Percentiles rank a stretch among this genome's conserved stretches.
Evolutionary conservation across 495 filamentous ascomycete species (phyloP).

Genomic region (Usnea hakonensis): DNA sequence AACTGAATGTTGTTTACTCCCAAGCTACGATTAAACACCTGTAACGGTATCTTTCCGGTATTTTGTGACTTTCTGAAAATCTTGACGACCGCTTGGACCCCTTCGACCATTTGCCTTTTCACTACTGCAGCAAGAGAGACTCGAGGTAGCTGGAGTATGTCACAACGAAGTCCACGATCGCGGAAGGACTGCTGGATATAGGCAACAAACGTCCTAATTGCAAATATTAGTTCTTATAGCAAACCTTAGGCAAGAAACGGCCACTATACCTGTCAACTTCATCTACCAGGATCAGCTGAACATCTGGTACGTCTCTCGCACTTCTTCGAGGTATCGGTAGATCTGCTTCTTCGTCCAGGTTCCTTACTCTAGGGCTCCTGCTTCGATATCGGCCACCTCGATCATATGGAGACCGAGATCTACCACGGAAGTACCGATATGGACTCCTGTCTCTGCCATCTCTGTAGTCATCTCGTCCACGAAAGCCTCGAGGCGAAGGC

Average conservation of each 20-base stretch:
- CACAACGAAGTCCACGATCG: slow-evolving; percentile 59
- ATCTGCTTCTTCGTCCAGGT: slow-evolving; percentile 50
- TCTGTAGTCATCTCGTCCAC: slow-evolving; percentile 63
- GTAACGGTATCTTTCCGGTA: slow-evolving; percentile 63
- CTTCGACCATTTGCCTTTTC: slow-evolving; percentile 77
- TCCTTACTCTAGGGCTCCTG: slow-evolving; percentile 52
- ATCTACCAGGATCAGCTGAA: slow-evolving; percentile 77
- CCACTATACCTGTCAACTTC: slow-evolving; percentile 61
- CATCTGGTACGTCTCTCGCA: slow-evolving; percentile 75
- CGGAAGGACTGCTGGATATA: slow-evolving; percentile 74
- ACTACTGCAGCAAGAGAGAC: slow-evolving; percentile 69
- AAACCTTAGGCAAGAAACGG: not conserved
- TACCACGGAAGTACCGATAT: slow-evolving; percentile 54
- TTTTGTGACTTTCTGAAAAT: slow-evolving; percentile 60
- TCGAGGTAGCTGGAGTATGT: slow-evolving; percentile 72
- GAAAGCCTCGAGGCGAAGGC: slow-evolving; percentile 52
- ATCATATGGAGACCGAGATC: slow-evolving; percentile 60
- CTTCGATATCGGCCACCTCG: slow-evolving; percentile 58
- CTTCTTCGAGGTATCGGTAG: slow-evolving; percentile 66
- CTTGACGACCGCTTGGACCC: slow-evolving; percentile 76
- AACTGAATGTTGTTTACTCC: slow-evolving; percentile 66
- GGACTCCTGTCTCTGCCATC: slow-evolving; percentile 45
- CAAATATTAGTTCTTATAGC: not conserved
- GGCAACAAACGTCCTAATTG: slow-evolving; percentile 61
- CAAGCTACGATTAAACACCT: slow-evolving; percentile 73